Evolutionary conservation across 768 basidiomycete species (phyloP).

Genomic region (Mycena venus): DNA sequence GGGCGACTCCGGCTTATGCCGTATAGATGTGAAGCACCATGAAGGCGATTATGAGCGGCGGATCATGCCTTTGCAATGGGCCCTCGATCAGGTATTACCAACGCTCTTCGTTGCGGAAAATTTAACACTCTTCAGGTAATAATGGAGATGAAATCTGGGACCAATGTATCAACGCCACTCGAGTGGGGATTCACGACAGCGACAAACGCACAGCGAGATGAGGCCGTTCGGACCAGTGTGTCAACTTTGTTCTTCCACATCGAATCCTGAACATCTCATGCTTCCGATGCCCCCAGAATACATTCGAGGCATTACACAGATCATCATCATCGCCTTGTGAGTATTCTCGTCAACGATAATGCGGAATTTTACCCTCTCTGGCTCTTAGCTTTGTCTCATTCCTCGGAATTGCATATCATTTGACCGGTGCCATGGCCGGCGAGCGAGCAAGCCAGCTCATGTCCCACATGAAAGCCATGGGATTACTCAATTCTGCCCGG

Average conservation of each 20-base stretch:
- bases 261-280: no score
- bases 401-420: constrained; percentile 80
- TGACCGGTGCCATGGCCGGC: constrained; percentile 75
- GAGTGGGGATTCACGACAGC: background rate
- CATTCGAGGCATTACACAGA: background rate
- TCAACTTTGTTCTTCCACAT: background rate
- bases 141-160: background rate
- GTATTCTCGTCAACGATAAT: background rate
- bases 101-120: background rate
- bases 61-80: constrained; percentile 65
- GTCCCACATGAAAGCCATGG: constrained; percentile 84
- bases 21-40: constrained; percentile 61
- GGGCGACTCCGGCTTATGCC: constrained; percentile 59
- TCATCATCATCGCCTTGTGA: background rate
- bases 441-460: constrained; percentile 77
- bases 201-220: background rate
- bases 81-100: constrained; percentile 56
- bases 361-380: background rate
- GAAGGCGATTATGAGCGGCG: constrained; percentile 61
- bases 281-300: background rate
- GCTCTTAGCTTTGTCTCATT: constrained; percentile 81
- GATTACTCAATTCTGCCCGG: constrained; percentile 76
- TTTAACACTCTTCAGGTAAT: background rate
- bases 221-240: background rate
- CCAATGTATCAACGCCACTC: background rate